Evolutionary conservation across 257 asterid genomes (phyloP).

Genomic region (Cinchona pubescens): DNA sequence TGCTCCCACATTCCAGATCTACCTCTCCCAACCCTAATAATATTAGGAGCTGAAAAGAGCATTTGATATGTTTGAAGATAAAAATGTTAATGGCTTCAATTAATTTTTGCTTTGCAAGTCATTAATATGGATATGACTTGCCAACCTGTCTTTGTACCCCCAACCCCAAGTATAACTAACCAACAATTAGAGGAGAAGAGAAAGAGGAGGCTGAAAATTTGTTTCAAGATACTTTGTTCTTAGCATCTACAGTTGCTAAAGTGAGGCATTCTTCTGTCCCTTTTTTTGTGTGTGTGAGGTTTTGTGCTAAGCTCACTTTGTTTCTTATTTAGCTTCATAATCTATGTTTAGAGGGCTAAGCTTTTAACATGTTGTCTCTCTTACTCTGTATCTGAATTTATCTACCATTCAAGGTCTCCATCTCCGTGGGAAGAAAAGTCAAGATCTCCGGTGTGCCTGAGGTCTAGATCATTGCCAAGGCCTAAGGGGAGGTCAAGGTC

Average conservation of each 20-base stretch:
- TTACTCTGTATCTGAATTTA: not conserved
- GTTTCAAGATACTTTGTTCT: not conserved
- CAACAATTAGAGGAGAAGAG: not conserved
- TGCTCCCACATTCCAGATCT: too few relatives aligned
- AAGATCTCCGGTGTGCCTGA: slow-evolving; percentile 57
- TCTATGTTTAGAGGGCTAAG: not conserved
- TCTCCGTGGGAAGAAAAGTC: slow-evolving; percentile 67
- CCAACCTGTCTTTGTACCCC: not conserved
- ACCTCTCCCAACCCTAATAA: too few relatives aligned
- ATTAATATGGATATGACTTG: not conserved
- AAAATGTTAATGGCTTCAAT: not conserved
- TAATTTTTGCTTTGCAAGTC: not conserved
- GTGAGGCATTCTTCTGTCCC: not conserved
- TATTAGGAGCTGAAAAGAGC: not conserved
- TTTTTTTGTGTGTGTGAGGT: not conserved
- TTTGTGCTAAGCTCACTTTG: not conserved
- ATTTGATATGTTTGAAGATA: not conserved
- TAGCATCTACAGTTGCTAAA: not conserved
- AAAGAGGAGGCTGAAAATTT: not conserved
- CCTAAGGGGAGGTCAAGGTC: slow-evolving; percentile 59
- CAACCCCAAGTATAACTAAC: not conserved
- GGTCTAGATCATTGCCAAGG: slow-evolving; percentile 54
- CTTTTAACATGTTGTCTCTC: not conserved
- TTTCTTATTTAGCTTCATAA: not conserved
- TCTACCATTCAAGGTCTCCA: slow-evolving; percentile 67